Evolutionary conservation across 1,284 basidiomycete genomes (phyloP), one percentile per base, ranked within the genome.

Genomic region (Fomes fomentarius): DNA sequence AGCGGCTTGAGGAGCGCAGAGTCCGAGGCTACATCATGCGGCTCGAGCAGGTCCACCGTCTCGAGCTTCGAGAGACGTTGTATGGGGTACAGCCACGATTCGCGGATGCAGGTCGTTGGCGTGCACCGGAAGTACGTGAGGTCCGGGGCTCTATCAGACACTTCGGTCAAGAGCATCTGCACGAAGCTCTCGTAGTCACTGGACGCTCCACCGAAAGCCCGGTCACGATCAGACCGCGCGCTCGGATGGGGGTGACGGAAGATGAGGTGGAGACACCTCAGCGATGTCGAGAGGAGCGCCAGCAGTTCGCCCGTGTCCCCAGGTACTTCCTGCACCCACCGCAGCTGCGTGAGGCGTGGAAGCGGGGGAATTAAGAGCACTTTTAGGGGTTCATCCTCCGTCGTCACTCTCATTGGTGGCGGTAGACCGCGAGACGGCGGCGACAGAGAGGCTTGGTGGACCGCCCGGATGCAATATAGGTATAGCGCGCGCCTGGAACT

Each of bases 51-150:
- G 31, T 52, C 45, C 24, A 52, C 12, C 19, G 33, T 34, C 39
- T 47, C 24, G 17, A 43, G 30, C n/a, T n/a, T n/a, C 24, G 24
- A 3, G 38, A 52, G 47, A 7, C 25, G 43, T n/a, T 24, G 24
- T 9, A 47, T 21, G 14, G 38, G 38, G 25, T 15, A 28, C 28
- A 47, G 31, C 51, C 51, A 52, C 15, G 24, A 12, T 21, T 52
- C 51, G 4, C 28, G 45, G 17, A 52, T 47, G 4, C 51, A 38
- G 39, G 21, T 46, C 5, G 38, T 34, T 14, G 45, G 45, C 6
- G 51, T 52, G 19, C 47, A 42, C n/a, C 51, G 51, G 11, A 52
- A 38, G 33, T 52, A 52, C n/a, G 12, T 37, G 3, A 52, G 33
- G 14, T 31, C 26, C 4, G 45, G 51, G 15, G 45, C 51, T 3